phyloP scores from a whole-genome alignment of 2,329 filamentous ascomycete genomes.

The Xylaria multiplex region DNA sequence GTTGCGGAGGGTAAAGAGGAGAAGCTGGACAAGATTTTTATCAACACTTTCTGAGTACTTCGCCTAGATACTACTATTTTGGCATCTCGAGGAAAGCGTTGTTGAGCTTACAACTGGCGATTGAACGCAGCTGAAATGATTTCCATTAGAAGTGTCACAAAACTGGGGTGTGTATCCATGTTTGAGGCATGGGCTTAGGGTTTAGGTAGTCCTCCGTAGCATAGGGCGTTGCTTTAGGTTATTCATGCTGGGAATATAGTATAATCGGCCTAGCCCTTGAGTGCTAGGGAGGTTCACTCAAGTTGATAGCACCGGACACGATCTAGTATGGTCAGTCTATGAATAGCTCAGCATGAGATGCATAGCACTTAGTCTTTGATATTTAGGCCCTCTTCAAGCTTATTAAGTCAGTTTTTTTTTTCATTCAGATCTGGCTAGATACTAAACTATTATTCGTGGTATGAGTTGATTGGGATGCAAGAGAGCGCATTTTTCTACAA shows the following conservation, averaged over 20 bases:
- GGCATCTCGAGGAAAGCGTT: not conserved
- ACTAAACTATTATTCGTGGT: not conserved
- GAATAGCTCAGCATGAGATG: not conserved
- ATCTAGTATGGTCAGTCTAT: not conserved
- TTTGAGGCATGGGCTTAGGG: not conserved
- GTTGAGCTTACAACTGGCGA: not conserved
- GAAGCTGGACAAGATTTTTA: not conserved
- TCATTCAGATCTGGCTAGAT: not conserved
- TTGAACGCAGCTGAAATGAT: not conserved
- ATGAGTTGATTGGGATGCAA: not conserved
- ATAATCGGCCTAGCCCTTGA: not conserved
- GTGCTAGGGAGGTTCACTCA: not conserved
- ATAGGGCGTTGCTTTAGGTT: not conserved
- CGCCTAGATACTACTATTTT: not conserved
- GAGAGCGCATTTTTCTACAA: not conserved
- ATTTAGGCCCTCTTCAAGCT: not conserved
- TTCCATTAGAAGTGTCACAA: not conserved
- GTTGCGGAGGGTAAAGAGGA: slow-evolving; percentile 14
- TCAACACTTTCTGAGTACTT: not conserved
- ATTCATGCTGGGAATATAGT: not conserved
- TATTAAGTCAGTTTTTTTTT: not conserved
- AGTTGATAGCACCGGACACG: not conserved
- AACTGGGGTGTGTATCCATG: not conserved
- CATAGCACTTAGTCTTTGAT: not conserved
- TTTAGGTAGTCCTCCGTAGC: not conserved